A percentile compares a stretch with the other conserved stretches of the same genome.
Evolutionary conservation across 2,329 filamentous ascomycete species (phyloP).

Genomic region (Neophaeococcomyces mojaviensis): DNA sequence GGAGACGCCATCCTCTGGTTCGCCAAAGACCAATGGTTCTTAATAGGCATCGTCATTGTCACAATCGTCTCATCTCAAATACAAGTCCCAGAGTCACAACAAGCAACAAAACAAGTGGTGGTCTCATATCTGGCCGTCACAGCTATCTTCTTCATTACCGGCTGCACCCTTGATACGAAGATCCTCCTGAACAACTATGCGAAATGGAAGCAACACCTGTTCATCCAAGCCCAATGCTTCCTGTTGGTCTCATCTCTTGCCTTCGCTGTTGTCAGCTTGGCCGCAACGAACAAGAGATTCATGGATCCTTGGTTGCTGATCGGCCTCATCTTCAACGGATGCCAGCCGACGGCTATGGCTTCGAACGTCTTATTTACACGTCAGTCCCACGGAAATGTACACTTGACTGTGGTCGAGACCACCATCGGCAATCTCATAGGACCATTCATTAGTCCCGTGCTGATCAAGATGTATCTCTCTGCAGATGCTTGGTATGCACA

Average conservation of each 20-base stretch:
- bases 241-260: conserved; percentile 58
- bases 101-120: conserved; percentile 41
- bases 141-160: conserved; percentile 64
- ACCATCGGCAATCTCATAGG: conserved; percentile 63
- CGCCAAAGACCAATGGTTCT: conserved; percentile 55
- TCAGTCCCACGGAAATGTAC: conserved; percentile 59
- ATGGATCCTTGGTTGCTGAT: conserved; percentile 60
- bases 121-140: conserved; percentile 60
- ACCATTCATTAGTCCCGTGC: conserved; percentile 58
- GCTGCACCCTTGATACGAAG: conserved; percentile 57
- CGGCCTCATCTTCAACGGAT: conserved; percentile 60
- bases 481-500: conserved; percentile 47
- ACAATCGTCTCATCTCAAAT: conserved; percentile 48
- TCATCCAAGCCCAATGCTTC: conserved; percentile 62
- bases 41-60: conserved; percentile 52
- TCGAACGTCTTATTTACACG: conserved; percentile 70
- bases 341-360: conserved; percentile 63
- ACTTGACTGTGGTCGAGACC: conserved; percentile 59
- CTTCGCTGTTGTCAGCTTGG: conserved; percentile 48
- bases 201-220: conserved; percentile 60
- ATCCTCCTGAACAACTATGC: conserved; percentile 55
- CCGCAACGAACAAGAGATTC: conserved; percentile 40
- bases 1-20: conserved; percentile 12
- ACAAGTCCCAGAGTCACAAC: conserved; percentile 49
- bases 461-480: conserved; percentile 56